Conservation (phyloP, 768 basidiomycete genomes). For the Chalciporus pseudorubinellus region DNA sequence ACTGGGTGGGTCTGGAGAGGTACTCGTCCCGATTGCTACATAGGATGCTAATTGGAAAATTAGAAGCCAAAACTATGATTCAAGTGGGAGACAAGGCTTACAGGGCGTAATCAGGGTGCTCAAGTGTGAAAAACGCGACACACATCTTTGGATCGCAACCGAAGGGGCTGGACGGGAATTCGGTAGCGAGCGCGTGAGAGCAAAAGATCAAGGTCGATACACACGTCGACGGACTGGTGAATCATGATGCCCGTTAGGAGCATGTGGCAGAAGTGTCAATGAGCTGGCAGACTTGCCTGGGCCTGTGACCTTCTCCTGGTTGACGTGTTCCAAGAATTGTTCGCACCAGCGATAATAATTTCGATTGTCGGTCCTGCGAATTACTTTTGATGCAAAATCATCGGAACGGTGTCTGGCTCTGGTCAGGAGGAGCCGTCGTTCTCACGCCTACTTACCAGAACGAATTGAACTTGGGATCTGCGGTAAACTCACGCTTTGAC, state of each 20-base stretch:
- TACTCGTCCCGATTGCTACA: conserved; percentile 78
- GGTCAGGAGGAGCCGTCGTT: background rate
- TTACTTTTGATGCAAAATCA: background rate
- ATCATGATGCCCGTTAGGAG: background rate
- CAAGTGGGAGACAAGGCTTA: conserved; percentile 32
- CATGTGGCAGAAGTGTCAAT: background rate
- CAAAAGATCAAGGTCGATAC: background rate
- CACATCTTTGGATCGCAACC: conserved; percentile 58
- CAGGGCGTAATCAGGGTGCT: conserved; percentile 78
- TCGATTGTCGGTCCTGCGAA: background rate
- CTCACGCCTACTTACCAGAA: conserved; percentile 11
- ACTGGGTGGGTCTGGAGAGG: conserved; percentile 60
- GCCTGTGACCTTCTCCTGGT: background rate
- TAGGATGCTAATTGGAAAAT: conserved; percentile 49
- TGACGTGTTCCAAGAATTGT: conserved; percentile 12
- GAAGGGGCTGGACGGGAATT: background rate
- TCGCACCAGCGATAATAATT: background rate
- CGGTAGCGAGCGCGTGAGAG: background rate
- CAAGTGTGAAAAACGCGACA: conserved; percentile 73
- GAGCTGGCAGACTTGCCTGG: background rate
- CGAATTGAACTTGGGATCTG: too few species aligned
- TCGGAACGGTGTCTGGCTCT: background rate
- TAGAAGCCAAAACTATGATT: background rate
- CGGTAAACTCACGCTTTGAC: background rate
- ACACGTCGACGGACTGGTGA: background rate